Conservation (phyloP, 1,139 yeast genomes). For the Wickerhamomyces sp. region DNA sequence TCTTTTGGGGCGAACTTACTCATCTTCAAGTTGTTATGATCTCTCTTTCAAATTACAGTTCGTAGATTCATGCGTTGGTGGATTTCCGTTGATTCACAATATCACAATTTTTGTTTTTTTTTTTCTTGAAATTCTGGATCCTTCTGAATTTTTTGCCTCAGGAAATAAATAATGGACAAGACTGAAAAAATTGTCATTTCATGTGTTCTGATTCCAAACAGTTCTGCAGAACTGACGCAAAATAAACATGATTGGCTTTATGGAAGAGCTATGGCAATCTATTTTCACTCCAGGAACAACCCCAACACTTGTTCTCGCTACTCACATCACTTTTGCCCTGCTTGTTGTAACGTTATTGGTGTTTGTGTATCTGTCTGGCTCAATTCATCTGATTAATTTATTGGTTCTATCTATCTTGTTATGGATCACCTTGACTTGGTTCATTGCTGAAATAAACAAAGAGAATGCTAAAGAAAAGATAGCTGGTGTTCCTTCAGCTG, state of each 20-base stretch:
- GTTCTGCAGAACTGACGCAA: not conserved
- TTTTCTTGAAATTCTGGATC: no score
- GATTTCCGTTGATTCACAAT: no score
- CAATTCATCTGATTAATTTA: conserved; percentile 74
- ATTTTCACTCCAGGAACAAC: conserved; percentile 93
- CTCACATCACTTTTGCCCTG: conserved; percentile 62
- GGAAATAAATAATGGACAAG: no score
- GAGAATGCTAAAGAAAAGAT: conserved; percentile 37
- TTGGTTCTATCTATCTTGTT: conserved; percentile 63
- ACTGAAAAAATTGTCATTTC: no score
- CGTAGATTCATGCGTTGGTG: no score
- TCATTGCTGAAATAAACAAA: conserved; percentile 63
- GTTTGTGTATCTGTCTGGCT: conserved; percentile 58
- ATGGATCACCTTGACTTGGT: conserved; percentile 87
- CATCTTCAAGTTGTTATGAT: not conserved
- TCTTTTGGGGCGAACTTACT: conserved; percentile 42
- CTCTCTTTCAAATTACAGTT: no score
- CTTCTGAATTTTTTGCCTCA: no score
- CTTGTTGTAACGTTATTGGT: conserved; percentile 47
- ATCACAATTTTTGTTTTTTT: no score
- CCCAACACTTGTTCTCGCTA: conserved; percentile 80
- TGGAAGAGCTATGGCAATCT: conserved; percentile 81
- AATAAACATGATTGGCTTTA: conserved; percentile 30
- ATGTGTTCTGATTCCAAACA: not conserved
- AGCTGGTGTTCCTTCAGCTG: conserved; percentile 8